Evolutionary conservation across 768 basidiomycete species (phyloP).

Genomic region (Tulasnella sp.): DNA sequence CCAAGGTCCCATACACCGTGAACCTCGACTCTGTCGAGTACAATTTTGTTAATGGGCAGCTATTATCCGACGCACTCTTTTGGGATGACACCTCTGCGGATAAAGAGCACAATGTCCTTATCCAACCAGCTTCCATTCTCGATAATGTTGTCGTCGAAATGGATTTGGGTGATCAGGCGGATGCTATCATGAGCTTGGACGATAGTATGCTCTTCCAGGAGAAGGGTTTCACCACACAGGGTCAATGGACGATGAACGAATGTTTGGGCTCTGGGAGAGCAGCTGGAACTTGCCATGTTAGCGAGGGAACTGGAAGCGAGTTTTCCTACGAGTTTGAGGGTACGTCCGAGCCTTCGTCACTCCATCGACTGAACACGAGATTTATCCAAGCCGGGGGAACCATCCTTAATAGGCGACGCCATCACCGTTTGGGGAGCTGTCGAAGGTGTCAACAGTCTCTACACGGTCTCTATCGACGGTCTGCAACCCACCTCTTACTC

Average conservation of each 20-base stretch:
- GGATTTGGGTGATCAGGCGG: constrained; percentile 3
- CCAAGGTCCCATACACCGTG: neutral
- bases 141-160: neutral
- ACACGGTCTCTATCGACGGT: constrained; percentile 14
- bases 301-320: neutral
- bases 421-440: constrained; percentile 10
- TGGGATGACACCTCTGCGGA: neutral
- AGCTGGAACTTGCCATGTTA: constrained; percentile 11
- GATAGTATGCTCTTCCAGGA: constrained; percentile 11
- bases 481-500: neutral
- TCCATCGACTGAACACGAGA: neutral
- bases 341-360: neutral
- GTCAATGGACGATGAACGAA: neutral
- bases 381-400: neutral
- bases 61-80: neutral
- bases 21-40: neutral
- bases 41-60: neutral
- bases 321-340: constrained; percentile 7
- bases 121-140: constrained; percentile 5
- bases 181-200: neutral
- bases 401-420: neutral
- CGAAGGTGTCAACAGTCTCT: neutral
- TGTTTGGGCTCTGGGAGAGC: constrained; percentile 3
- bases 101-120: neutral
- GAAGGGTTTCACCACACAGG: neutral